A percentile compares a stretch with the other conserved stretches of the same genome.
Evolutionary conservation across 2,329 filamentous ascomycete genomes (phyloP).

Genomic region (Alternaria incomplexa): DNA sequence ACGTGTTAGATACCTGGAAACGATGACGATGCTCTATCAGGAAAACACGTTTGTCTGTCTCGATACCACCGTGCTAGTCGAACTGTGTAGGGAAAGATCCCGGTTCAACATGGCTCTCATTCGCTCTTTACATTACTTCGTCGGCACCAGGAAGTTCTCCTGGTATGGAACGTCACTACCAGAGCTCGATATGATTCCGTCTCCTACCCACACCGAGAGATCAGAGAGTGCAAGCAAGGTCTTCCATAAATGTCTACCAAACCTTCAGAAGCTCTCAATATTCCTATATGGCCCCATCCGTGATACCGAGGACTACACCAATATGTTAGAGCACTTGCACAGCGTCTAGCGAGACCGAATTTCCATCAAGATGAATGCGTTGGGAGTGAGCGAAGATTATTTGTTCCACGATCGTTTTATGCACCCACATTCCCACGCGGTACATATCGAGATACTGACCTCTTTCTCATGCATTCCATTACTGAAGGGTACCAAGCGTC

Average conservation of each 20-base stretch:
- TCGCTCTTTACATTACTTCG: neutral
- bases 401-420: neutral
- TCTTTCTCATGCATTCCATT: neutral
- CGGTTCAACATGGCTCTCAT: neutral
- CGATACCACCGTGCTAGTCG: neutral
- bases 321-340: neutral
- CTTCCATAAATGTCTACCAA: neutral
- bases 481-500: neutral
- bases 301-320: neutral
- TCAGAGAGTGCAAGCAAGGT: neutral
- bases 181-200: neutral
- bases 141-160: neutral
- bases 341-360: neutral
- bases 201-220: neutral
- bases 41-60: neutral
- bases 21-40: neutral
- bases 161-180: neutral
- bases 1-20: neutral
- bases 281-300: neutral
- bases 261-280: neutral
- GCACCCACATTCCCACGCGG: accelerated
- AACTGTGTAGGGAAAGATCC: neutral
- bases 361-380: neutral
- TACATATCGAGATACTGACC: neutral
- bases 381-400: neutral